Base-by-base conservation (phyloP, 139 green algal species). In the Nannochloris sp. region DNA sequence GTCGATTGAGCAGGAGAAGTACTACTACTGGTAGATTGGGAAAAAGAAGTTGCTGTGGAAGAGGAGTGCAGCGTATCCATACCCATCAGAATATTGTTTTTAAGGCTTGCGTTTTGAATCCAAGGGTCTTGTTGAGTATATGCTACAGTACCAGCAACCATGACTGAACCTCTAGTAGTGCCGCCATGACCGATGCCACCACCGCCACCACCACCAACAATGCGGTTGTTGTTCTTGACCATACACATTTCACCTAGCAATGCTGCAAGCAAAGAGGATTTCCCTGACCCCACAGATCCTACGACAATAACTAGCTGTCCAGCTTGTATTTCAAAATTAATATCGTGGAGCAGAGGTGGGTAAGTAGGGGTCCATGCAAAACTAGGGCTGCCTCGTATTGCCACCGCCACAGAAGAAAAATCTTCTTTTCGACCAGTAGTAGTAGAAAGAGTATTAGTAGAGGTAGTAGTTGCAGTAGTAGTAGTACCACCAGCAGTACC, bases 41-140 rank as follows among this genome's bases (percentile, higher is more conserved):
- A n/a, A n/a, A n/a, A n/a, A n/a, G n/a, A n/a, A 19, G 42, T 19
- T 19, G 7, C 9, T 9, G 7, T 29, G 7, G 9, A 9, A 9
- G 29, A 7, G 9, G n/a, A n/a, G n/a, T n/a, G n/a, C n/a, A n/a
- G n/a, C n/a, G n/a, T n/a, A n/a, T n/a, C 23, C 0, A 39, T 64
- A 2, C 85, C 87, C 67, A 95, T 87, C 45, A 91, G 55, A 37
- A 95, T 86, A 65, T 96, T 96, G 10, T 92, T 85, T 19, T 77
- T 68, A 38, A 96, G 67, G 10, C 68, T 84, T 0, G 68, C 83
- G 37, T 85, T 85, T 29, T 85, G 64, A 29, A 95, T 89, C 70
- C 89, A 95, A 4, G 87, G 73, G 7, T 83, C 68, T 74, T 95
- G 88, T 0, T 84, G 78, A 4, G 90, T 84, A 56, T 85, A 93